These are phyloP conservation scores for Platanthera zijinensis DNA, from an alignment of 106 monocot genomes.

Conservation along the genomic window DNA sequence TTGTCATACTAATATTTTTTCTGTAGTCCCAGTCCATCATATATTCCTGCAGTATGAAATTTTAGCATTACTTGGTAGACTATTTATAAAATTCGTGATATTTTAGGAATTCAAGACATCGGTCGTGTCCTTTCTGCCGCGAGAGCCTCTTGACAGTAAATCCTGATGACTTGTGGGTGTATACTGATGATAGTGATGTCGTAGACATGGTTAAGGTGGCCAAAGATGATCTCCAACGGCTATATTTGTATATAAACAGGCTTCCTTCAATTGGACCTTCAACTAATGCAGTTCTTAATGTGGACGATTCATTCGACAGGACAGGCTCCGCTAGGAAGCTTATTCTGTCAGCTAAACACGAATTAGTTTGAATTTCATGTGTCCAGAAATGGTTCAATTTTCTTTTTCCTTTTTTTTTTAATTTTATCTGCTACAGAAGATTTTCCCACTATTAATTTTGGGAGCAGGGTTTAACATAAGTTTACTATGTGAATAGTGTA, in stretches of 20 bases:
- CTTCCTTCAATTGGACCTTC: slow-evolving; percentile 37
- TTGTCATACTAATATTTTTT: neutral
- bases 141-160: slow-evolving; percentile 41
- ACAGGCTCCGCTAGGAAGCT: slow-evolving; percentile 12
- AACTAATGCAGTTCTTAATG: slow-evolving; percentile 26
- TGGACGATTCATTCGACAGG: slow-evolving; percentile 34
- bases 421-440: neutral
- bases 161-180: slow-evolving; percentile 48
- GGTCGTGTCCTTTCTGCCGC: slow-evolving; percentile 78
- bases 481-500: slow-evolving; percentile 11
- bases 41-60: neutral
- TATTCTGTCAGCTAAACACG: neutral
- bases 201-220: slow-evolving; percentile 35
- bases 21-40: neutral
- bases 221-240: slow-evolving; percentile 44
- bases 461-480: neutral
- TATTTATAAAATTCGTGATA: neutral
- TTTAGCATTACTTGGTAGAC: neutral
- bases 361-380: neutral
- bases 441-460: neutral
- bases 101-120: slow-evolving; percentile 53
- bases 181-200: slow-evolving; percentile 38
- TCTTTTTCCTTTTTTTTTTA: neutral
- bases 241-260: slow-evolving; percentile 66
- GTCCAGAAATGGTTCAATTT: neutral